Conservation (phyloP, 768 basidiomycete genomes). For the Chalciporus chontae region DNA sequence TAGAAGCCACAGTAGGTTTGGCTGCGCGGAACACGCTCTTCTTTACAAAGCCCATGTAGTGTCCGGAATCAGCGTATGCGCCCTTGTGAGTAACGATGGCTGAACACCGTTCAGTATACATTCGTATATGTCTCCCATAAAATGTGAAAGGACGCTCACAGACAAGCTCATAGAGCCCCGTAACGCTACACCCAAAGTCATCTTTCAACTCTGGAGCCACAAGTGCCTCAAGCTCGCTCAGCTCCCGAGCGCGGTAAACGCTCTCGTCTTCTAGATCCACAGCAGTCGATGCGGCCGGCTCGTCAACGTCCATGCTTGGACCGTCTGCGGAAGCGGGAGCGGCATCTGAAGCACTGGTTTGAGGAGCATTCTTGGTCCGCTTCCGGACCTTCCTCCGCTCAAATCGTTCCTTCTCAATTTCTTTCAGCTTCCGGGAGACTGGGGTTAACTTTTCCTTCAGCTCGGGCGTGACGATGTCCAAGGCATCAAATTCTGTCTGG, state of each 20-base stretch:
- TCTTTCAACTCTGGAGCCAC: slow-evolving; percentile 58
- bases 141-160: slow-evolving; percentile 47
- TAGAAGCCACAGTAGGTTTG: slow-evolving; percentile 1
- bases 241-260: slow-evolving; percentile 62
- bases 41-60: slow-evolving; percentile 92
- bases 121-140: background rate
- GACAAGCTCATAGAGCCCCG: slow-evolving; percentile 86
- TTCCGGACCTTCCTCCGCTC: slow-evolving; percentile 83
- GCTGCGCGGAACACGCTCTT: slow-evolving; percentile 61
- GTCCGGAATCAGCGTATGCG: slow-evolving; percentile 88
- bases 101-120: slow-evolving; percentile 24
- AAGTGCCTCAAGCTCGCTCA: slow-evolving; percentile 57
- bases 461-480: slow-evolving; percentile 79
- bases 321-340: slow-evolving; percentile 20
- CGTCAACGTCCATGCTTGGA: slow-evolving; percentile 45
- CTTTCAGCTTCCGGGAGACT: slow-evolving; percentile 67
- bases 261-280: slow-evolving; percentile 58
- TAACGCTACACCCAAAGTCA: slow-evolving; percentile 72
- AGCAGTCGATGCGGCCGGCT: slow-evolving; percentile 29
- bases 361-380: slow-evolving; percentile 50
- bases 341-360: slow-evolving; percentile 15
- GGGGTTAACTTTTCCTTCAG: slow-evolving; percentile 69
- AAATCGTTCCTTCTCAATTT: slow-evolving; percentile 76
- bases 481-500: slow-evolving; percentile 80
- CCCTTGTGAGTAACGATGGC: slow-evolving; percentile 98